phyloP scores from a whole-genome alignment of 228 moss, liverwort and hornwort species.

The Sphagnum fallax region DNA sequence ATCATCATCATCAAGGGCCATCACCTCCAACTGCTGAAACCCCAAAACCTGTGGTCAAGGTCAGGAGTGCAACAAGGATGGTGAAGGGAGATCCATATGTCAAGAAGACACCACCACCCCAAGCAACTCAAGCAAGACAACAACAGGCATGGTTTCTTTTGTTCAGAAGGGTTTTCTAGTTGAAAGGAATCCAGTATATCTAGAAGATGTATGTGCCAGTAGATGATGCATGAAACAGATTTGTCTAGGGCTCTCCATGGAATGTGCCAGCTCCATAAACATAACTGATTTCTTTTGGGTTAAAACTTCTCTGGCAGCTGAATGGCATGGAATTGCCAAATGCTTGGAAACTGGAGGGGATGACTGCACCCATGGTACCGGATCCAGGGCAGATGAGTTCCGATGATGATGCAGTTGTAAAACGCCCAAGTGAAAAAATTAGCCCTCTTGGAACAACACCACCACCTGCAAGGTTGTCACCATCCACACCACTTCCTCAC shows the following conservation, averaged over 20 bases:
- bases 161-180: neutral
- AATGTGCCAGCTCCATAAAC: neutral
- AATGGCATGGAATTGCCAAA: neutral
- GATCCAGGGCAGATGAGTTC: constrained; percentile 19
- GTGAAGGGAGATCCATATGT: constrained; percentile 24
- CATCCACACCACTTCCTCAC: constrained; percentile 26
- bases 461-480: constrained; percentile 13
- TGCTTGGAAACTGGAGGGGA: constrained; percentile 5
- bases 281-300: neutral
- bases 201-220: neutral
- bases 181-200: neutral
- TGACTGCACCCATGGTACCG: constrained; percentile 10
- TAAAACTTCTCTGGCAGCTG: neutral
- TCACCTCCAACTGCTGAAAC: constrained; percentile 18
- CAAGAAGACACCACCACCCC: constrained; percentile 25
- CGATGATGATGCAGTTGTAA: constrained; percentile 24
- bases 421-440: constrained; percentile 16
- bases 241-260: neutral
- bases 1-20: constrained; percentile 15
- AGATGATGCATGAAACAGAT: neutral
- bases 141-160: constrained; percentile 12
- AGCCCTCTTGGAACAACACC: constrained; percentile 16
- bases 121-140: constrained; percentile 20
- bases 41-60: constrained; percentile 24
- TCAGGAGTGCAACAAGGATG: constrained; percentile 13